A percentile compares a stretch with the other conserved stretches of the same genome.
Evolutionary conservation across 2,329 filamentous ascomycete species (phyloP).

Genomic region (Coniochaeta pulveracea): DNA sequence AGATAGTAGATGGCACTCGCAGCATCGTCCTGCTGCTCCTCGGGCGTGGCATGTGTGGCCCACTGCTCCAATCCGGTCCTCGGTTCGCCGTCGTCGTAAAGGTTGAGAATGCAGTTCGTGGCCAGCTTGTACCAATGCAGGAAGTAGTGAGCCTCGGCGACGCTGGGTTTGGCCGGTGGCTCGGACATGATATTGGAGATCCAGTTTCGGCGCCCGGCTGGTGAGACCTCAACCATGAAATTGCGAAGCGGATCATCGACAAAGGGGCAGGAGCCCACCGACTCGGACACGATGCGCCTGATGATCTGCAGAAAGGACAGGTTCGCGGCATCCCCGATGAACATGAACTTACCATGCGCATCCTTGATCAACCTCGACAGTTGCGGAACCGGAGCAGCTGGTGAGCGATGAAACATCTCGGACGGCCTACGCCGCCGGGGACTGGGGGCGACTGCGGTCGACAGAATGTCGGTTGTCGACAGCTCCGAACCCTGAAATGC

Average conservation of each 20-base stretch:
- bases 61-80: constrained; percentile 15
- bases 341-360: constrained; percentile 21
- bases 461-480: neutral
- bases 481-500: neutral
- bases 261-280: constrained; percentile 19
- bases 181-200: constrained; percentile 9
- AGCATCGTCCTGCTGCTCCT: constrained; percentile 4
- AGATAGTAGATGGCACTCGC: constrained; percentile 14
- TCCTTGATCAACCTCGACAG: constrained; percentile 20
- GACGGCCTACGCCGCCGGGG: neutral
- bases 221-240: constrained; percentile 20
- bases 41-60: constrained; percentile 10
- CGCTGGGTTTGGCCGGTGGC: constrained; percentile 11
- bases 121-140: constrained; percentile 19
- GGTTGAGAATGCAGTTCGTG: constrained; percentile 16
- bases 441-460: constrained; percentile 5
- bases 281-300: constrained; percentile 18
- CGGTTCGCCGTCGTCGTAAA: constrained; percentile 20
- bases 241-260: constrained; percentile 22
- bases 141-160: constrained; percentile 15
- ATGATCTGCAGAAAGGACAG: constrained; percentile 22
- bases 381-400: constrained; percentile 10
- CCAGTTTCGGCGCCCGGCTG: constrained; percentile 17
- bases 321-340: constrained; percentile 23
- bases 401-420: neutral